Percentiles rank a stretch among this genome's conserved stretches.
phyloP scores from a whole-genome alignment of 441 rosid genomes.

The Biscutella laevigata region DNA sequence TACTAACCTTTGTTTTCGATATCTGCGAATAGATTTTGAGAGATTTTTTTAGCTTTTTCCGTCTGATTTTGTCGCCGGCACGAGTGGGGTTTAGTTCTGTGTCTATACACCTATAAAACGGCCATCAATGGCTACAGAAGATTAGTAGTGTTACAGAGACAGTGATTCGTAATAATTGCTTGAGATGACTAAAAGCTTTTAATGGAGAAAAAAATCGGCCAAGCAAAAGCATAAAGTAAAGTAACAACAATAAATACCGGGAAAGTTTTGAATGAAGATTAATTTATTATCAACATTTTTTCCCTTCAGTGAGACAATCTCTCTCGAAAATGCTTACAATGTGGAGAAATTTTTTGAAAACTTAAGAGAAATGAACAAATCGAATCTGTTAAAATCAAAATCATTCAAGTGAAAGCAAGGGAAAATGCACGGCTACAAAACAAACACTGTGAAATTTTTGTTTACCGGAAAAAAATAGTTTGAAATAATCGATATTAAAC shows the following conservation, averaged over 20 bases:
- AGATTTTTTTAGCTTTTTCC: not conserved
- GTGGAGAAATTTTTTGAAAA: not conserved
- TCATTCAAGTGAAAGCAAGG: slow-evolving; percentile 17
- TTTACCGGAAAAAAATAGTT: not conserved
- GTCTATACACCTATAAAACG: slow-evolving; percentile 20
- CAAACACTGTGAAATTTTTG: not conserved
- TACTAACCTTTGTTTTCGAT: slow-evolving; percentile 17
- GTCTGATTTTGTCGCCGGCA: slow-evolving; percentile 22
- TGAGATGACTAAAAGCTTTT: slow-evolving; percentile 7
- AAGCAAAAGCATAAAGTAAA: slow-evolving; percentile 4
- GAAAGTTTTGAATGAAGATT: slow-evolving; percentile 3
- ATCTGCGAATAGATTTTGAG: no score
- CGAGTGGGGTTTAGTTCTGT: slow-evolving; percentile 24
- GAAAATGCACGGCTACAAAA: not conserved
- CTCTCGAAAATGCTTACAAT: no score
- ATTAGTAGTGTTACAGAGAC: slow-evolving; percentile 12
- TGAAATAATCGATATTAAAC: slow-evolving; percentile 22
- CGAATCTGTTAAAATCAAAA: slow-evolving; percentile 26
- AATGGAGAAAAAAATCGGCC: not conserved
- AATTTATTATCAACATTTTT: no score
- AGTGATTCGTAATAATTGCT: slow-evolving; percentile 13
- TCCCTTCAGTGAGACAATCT: not conserved
- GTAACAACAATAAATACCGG: slow-evolving; percentile 13
- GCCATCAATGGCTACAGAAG: slow-evolving; percentile 24
- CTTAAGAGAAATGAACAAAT: slow-evolving; percentile 19